Conservation (phyloP, 352 stramenopile genomes). For the Globisporangium takayamanum region DNA sequence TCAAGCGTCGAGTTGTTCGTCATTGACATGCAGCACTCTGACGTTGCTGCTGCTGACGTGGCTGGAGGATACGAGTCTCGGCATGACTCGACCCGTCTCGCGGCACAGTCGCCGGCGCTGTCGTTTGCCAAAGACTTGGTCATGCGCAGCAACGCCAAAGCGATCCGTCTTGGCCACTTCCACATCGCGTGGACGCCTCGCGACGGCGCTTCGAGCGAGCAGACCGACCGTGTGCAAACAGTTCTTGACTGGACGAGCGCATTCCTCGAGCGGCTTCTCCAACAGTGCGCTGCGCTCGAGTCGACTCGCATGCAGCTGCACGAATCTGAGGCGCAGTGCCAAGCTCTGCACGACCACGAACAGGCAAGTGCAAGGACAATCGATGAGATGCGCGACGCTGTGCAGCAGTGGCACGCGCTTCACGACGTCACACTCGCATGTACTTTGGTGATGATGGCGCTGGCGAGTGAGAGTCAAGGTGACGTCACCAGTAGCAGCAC, state of each 20-base stretch:
- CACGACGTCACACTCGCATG: neutral
- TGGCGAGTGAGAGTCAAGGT: neutral
- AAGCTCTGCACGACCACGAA: neutral
- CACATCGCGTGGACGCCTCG: slow-evolving; percentile 1
- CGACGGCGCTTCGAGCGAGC: neutral
- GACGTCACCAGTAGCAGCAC: neutral
- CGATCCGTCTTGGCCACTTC: neutral
- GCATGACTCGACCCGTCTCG: neutral
- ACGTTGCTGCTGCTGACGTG: too few relatives aligned
- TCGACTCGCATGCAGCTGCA: too few relatives aligned
- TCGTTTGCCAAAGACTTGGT: neutral
- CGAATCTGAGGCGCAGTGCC: neutral
- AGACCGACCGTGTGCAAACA: neutral
- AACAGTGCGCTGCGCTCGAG: neutral
- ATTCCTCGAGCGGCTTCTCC: slow-evolving; percentile 3
- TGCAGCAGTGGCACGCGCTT: neutral
- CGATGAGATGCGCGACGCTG: neutral
- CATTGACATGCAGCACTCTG: neutral
- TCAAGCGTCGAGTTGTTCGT: slow-evolving; percentile 1
- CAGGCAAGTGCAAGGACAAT: too few relatives aligned
- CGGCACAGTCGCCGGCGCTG: neutral
- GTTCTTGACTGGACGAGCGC: slow-evolving; percentile 8
- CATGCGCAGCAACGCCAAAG: neutral
- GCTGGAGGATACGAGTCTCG: too few relatives aligned
- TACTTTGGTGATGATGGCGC: neutral